phyloP scores from a whole-genome alignment of 306 rosid species.

The Prunus campanulata region DNA sequence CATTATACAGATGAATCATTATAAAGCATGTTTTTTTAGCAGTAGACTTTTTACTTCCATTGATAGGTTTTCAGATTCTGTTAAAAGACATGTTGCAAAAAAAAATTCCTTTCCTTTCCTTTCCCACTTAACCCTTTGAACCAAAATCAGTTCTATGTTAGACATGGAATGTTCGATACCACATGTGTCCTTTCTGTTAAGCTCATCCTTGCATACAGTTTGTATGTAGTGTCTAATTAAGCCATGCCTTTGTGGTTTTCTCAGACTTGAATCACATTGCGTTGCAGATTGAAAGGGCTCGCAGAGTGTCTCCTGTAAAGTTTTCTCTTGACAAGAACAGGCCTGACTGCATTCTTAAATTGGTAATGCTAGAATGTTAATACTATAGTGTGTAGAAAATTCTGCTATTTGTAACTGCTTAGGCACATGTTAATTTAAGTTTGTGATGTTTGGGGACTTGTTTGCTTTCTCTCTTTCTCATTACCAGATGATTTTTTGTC shows the following conservation, averaged over 20 bases:
- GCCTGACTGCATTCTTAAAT: slow-evolving; percentile 77
- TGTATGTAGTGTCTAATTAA: slow-evolving; percentile 3
- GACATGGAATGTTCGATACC: background rate
- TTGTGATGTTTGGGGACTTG: background rate
- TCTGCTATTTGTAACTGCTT: background rate
- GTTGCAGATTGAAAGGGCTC: slow-evolving; percentile 66
- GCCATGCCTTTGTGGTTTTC: slow-evolving; percentile 22
- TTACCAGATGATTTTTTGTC: background rate
- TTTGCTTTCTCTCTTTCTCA: background rate
- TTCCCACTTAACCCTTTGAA: background rate
- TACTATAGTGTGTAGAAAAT: background rate
- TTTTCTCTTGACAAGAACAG: slow-evolving; percentile 46
- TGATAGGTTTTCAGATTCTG: background rate
- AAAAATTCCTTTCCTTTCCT: background rate
- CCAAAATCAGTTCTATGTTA: background rate
- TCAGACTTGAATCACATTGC: slow-evolving; percentile 51
- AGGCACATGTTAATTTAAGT: background rate
- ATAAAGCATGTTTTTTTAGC: background rate
- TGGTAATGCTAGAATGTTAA: slow-evolving; percentile 49
- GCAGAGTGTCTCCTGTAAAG: slow-evolving; percentile 67
- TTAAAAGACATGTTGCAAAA: background rate
- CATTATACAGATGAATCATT: background rate
- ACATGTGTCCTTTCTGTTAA: background rate
- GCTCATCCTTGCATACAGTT: background rate
- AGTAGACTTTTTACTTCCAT: background rate